Evolutionary conservation across 768 basidiomycete species (phyloP).

Genomic region (Leucosporidium scottii): DNA sequence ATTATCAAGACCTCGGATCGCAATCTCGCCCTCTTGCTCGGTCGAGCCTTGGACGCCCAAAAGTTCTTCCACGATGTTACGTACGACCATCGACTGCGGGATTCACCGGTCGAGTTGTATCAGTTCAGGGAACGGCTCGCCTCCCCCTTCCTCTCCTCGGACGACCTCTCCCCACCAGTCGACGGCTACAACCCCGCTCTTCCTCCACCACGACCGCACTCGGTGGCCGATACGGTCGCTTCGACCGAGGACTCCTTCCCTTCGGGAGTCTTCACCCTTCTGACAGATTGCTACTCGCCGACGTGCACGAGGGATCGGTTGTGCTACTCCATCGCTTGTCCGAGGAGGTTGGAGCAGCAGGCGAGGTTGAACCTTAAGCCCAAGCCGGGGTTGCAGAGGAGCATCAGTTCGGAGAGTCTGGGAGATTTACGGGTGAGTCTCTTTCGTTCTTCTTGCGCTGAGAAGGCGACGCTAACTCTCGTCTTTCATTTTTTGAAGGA

Average conservation of each 20-base stretch:
- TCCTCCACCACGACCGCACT: not conserved
- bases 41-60: conserved; percentile 89
- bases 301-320: conserved; percentile 87
- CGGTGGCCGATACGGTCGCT: conserved; percentile 9
- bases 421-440: conserved; percentile 59
- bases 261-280: conserved; percentile 86
- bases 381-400: conserved; percentile 69
- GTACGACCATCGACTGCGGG: conserved; percentile 90
- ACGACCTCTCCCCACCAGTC: conserved; percentile 7
- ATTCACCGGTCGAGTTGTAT: conserved; percentile 80
- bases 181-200: not conserved
- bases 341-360: conserved; percentile 75
- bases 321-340: conserved; percentile 98
- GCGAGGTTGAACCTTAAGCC: conserved; percentile 52
- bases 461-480: not conserved
- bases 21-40: conserved; percentile 88
- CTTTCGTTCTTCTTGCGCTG: not conserved
- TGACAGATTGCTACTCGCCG: conserved; percentile 96
- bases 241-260: conserved; percentile 52
- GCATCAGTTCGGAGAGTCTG: conserved; percentile 71
- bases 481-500: conserved; percentile 45
- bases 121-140: conserved; percentile 76
- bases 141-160: conserved; percentile 52
- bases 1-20: conserved; percentile 98
- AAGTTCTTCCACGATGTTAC: conserved; percentile 99